phyloP scores from a whole-genome alignment of 192 early-diverging fungal species.

The Diversispora eburnea region DNA sequence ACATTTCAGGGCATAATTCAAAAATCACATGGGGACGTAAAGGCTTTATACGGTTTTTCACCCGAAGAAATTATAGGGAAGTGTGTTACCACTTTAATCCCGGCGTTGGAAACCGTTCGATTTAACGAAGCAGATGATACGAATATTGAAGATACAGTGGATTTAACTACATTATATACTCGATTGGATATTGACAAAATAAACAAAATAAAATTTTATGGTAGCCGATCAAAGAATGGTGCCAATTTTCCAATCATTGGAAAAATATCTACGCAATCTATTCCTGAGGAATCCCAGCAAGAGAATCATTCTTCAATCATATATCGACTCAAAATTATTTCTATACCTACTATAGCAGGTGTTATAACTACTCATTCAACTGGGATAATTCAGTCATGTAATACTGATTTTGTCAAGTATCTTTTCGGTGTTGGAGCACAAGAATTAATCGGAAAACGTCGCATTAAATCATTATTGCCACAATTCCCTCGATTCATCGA shows the following conservation, averaged over 20 bases:
- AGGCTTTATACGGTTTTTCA: slow-evolving; percentile 54
- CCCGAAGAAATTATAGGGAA: slow-evolving; percentile 45
- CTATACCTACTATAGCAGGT: slow-evolving; percentile 61
- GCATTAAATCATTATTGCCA: slow-evolving; percentile 56
- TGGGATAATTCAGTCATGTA: slow-evolving; percentile 55
- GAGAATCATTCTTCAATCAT: slow-evolving; percentile 27
- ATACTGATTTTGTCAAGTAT: slow-evolving; percentile 58
- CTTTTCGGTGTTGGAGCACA: slow-evolving; percentile 54
- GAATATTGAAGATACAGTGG: slow-evolving; percentile 18
- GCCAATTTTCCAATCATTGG: slow-evolving; percentile 57
- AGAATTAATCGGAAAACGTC: slow-evolving; percentile 45
- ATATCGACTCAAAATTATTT: slow-evolving; percentile 51
- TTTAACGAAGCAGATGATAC: not conserved
- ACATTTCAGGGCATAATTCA: slow-evolving; percentile 44
- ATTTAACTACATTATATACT: slow-evolving; percentile 32
- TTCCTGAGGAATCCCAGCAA: slow-evolving; percentile 22
- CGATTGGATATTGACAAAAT: slow-evolving; percentile 48
- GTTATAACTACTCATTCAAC: slow-evolving; percentile 51
- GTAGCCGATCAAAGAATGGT: slow-evolving; percentile 46
- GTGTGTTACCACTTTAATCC: slow-evolving; percentile 37
- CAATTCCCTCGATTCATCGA: slow-evolving; percentile 51
- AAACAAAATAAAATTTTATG: slow-evolving; percentile 55
- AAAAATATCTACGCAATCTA: slow-evolving; percentile 37
- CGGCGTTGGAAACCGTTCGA: slow-evolving; percentile 27
- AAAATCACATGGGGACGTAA: slow-evolving; percentile 41